Evolutionary conservation across 2,329 filamentous ascomycete genomes (phyloP).

Genomic region (Trichoderma oligosporum): DNA sequence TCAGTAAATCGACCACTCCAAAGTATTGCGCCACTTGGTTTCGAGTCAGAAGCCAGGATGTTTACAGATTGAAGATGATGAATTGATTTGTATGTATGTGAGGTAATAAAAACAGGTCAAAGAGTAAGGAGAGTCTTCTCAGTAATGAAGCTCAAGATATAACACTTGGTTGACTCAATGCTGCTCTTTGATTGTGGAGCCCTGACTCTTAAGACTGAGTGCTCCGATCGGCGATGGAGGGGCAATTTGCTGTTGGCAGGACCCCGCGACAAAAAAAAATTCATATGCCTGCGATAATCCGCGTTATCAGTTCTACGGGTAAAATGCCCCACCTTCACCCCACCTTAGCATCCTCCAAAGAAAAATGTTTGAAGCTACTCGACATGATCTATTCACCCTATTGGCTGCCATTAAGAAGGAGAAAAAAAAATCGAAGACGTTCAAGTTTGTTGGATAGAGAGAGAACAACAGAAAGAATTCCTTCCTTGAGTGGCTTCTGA

Average conservation of each 20-base stretch:
- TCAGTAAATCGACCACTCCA: slow-evolving; percentile 50
- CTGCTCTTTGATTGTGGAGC: neutral
- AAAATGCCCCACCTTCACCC: slow-evolving; percentile 16
- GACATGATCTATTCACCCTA: neutral
- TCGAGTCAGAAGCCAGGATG: slow-evolving; percentile 29
- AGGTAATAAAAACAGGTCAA: neutral
- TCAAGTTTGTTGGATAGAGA: too few relatives aligned
- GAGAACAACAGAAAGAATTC: too few relatives aligned
- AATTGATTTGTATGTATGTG: neutral
- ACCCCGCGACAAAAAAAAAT: slow-evolving; percentile 10
- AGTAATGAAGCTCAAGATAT: neutral
- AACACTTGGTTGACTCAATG: neutral
- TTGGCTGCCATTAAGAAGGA: slow-evolving; percentile 12
- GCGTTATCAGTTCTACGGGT: neutral
- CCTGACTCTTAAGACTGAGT: neutral
- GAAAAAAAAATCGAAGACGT: slow-evolving; percentile 7
- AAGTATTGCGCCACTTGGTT: slow-evolving; percentile 34
- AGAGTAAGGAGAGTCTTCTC: neutral
- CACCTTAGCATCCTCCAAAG: neutral
- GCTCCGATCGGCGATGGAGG: slow-evolving; percentile 13
- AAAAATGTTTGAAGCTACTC: slow-evolving; percentile 12
- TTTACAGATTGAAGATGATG: neutral
- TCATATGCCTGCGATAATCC: neutral
- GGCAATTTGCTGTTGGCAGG: neutral
- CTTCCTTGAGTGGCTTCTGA: neutral